Evolutionary conservation across 345 rosid genomes (phyloP), one percentile per base, ranked within the genome.

Genomic region (Arabidopsis thaliana): DNA sequence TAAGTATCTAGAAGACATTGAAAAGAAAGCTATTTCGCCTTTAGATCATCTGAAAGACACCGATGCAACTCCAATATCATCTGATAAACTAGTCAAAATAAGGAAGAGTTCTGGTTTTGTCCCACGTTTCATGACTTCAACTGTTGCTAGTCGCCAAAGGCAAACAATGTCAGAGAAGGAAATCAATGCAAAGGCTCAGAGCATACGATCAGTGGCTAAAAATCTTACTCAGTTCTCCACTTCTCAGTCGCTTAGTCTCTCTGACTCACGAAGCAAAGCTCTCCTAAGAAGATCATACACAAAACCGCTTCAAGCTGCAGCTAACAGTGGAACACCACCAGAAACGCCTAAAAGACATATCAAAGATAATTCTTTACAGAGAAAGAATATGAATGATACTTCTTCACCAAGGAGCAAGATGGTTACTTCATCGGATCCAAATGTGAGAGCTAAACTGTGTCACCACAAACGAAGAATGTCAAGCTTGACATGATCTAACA

Each of bases 121-220:
- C 25, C 97, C 98, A 28, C 87, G 93, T 49, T 93, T 91, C 83
- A 93, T 93, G 98, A 74, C 84, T 13, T 84, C 98, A 3, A 93
- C 97, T 7, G 96, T 52, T 3, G 89, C 98, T n/a, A 93, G 98
- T 78, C 89, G 96, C 23, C 88, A 85, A 51, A 91, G 97, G 78
- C 88, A 83, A 82, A 73, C 62, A 28, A 77, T 84, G 52, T 82
- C 86, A 1, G 97, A 89, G 81, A 87, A 81, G 65, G 86, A 83
- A 25, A 73, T 88, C 4, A 67, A 58, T 8, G 78, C 78, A 23
- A 84, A 65, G 85, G 72, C 85, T 62, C 79, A 76, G 67, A 84
- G 79, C 65, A 72, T 80, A 65, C 77, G 82, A 76, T 61, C 78
- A 50, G 82, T 23, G 56, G 60, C 80, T 7, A 86, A 83, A 84